A percentile compares a stretch with the other conserved stretches of the same genome.
These are phyloP conservation scores for Magnusiomyces paraingens DNA, from an alignment of 1,139 yeast genomes.

Conservation along the genomic window DNA sequence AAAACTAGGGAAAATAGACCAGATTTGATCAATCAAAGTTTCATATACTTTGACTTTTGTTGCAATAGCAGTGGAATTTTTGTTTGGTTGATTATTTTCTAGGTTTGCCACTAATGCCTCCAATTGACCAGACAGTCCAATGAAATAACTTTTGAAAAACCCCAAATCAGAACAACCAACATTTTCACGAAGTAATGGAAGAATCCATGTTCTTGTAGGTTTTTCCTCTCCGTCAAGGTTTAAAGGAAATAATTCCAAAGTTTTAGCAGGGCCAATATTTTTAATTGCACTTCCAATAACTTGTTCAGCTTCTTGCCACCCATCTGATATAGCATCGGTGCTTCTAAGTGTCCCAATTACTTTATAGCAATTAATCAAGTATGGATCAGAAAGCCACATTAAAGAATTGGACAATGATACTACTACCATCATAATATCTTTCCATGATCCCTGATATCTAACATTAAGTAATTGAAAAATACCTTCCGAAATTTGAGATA, in stretches of 20 bases:
- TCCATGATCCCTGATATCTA: conserved; percentile 70
- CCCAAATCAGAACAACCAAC: conserved; percentile 64
- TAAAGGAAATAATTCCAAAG: conserved; percentile 67
- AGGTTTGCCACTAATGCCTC: conserved; percentile 39
- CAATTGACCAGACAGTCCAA: conserved; percentile 64
- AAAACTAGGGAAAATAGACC: conserved; percentile 87
- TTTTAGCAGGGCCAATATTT: conserved; percentile 80
- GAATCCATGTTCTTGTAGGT: conserved; percentile 89
- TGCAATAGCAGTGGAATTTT: conserved; percentile 39
- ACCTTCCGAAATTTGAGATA: conserved; percentile 45
- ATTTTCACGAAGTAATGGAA: conserved; percentile 87
- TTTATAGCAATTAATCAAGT: conserved; percentile 57
- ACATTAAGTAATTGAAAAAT: conserved; percentile 58
- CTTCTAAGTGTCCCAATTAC: conserved; percentile 85
- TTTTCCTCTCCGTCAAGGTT: conserved; percentile 51
- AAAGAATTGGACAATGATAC: conserved; percentile 60
- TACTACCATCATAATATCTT: conserved; percentile 64
- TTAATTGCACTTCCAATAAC: conserved; percentile 74
- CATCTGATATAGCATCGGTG: conserved; percentile 63
- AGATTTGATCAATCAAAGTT: conserved; percentile 82
- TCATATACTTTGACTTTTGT: conserved; percentile 67
- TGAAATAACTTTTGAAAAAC: conserved; percentile 54
- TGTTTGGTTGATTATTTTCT: conserved; percentile 28
- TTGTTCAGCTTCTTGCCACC: conserved; percentile 70
- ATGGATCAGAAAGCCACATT: conserved; percentile 65